Conservation (phyloP, 1,139 yeast genomes). For the Fermentozyma sake region DNA sequence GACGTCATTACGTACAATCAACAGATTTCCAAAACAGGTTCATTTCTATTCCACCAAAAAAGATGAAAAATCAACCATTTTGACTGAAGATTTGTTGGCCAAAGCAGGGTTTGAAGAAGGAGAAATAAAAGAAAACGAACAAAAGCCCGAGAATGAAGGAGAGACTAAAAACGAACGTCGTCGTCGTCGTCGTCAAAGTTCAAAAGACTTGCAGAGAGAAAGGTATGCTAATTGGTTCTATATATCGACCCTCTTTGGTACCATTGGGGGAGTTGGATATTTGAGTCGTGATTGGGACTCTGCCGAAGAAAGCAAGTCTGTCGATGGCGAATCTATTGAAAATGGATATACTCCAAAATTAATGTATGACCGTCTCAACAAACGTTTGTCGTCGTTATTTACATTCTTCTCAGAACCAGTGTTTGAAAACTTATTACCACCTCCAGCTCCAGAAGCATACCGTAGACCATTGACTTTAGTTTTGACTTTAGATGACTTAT, state of each 20-base stretch:
- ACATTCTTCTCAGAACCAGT: slow-evolving; percentile 91
- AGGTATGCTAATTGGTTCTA: slow-evolving; percentile 67
- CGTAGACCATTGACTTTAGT: slow-evolving; percentile 91
- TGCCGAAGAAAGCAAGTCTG: slow-evolving; percentile 57
- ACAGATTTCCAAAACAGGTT: slow-evolving; percentile 3
- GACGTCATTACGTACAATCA: too few species aligned
- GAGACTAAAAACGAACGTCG: slow-evolving; percentile 17
- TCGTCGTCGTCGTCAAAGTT: slow-evolving; percentile 57
- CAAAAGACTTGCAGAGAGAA: slow-evolving; percentile 55
- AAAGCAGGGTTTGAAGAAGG: slow-evolving; percentile 72
- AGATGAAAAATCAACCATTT: slow-evolving; percentile 37
- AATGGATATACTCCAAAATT: slow-evolving; percentile 69
- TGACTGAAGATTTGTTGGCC: slow-evolving; percentile 77
- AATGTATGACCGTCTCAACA: slow-evolving; percentile 62
- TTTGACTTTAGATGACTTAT: slow-evolving; percentile 80
- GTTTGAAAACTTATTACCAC: slow-evolving; percentile 86
- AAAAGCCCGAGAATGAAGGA: slow-evolving; percentile 12
- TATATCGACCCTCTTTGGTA: slow-evolving; percentile 54
- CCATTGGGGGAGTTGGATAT: slow-evolving; percentile 65
- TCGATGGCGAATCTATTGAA: slow-evolving; percentile 47
- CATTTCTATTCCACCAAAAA: slow-evolving; percentile 21
- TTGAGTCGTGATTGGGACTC: slow-evolving; percentile 86
- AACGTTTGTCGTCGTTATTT: slow-evolving; percentile 71
- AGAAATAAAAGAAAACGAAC: slow-evolving; percentile 4
- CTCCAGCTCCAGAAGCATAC: slow-evolving; percentile 83